A percentile compares a stretch with the other conserved stretches of the same genome.
phyloP scores from a whole-genome alignment of 2,329 filamentous ascomycete genomes.

The Phyllosticta citrichinensis region DNA sequence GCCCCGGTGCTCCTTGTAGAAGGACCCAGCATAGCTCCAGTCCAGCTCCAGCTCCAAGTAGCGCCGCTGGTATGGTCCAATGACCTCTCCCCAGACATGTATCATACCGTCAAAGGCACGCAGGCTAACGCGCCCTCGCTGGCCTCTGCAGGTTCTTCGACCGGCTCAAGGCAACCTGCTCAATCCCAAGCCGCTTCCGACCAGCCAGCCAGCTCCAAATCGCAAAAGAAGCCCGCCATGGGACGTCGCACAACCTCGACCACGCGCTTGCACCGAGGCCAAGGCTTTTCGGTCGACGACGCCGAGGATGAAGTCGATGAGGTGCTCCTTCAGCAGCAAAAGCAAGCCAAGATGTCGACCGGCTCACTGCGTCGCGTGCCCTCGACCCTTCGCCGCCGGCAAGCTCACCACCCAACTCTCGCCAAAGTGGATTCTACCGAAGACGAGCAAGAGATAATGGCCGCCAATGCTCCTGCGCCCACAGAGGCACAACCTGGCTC shows the following conservation, averaged over 20 bases:
- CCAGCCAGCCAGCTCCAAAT: background rate
- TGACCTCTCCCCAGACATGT: conserved; percentile 1
- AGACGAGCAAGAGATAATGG: conserved; percentile 23
- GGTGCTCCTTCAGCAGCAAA: conserved; percentile 39
- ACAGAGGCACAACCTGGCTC: conserved; percentile 20
- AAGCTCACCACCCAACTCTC: conserved; percentile 36
- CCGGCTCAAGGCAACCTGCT: background rate
- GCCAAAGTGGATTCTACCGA: conserved; percentile 36
- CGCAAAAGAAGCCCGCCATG: conserved; percentile 36
- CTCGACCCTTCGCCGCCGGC: conserved; percentile 42
- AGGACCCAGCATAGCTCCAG: background rate
- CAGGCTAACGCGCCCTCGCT: background rate
- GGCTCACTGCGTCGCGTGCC: conserved; percentile 38
- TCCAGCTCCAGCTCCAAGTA: background rate
- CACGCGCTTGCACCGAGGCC: conserved; percentile 66
- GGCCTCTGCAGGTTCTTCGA: conserved; percentile 1
- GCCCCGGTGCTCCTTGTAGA: background rate
- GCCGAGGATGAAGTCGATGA: conserved; percentile 70
- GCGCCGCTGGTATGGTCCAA: conserved; percentile 2
- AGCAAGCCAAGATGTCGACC: conserved; percentile 22
- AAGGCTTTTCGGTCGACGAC: conserved; percentile 86
- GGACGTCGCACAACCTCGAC: conserved; percentile 65
- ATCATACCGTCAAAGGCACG: background rate
- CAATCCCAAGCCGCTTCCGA: background rate
- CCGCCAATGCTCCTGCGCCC: background rate